Base-by-base conservation (phyloP, 371 early-diverging fungal genomes). In the Antonospora locustae region DNA sequence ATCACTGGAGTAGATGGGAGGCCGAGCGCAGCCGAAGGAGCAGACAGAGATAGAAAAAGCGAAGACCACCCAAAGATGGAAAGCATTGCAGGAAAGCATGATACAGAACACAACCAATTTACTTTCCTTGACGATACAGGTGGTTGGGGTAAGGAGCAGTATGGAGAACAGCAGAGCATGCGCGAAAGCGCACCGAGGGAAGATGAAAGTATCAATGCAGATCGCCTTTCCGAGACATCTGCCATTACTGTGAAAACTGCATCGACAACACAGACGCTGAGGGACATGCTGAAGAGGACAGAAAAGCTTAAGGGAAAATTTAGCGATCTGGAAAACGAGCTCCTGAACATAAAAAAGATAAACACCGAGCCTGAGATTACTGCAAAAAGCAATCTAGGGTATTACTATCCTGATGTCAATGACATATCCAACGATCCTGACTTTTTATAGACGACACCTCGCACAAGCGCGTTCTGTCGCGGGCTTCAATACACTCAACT, bases 271-370 rank as follows among this genome's bases (percentile, higher is more conserved):
- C 64, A 70, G 2, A 67, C 70, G 3, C 59, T 70, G 7, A 61
- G 59, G 38, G 66, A 67, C 12, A 73, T 73, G 73, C 56, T 65
- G n/a, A 53, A 39, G 20, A 64, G 54, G 30, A 69, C 73, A 19
- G 66, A 73, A 40, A 54, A 56, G 24, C 47, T 73, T 25, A 55
- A 69, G 39, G 50, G 58, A 28, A 67, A 62, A 36, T 73, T 73
- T 57, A 60, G 63, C 28, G 53, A 67, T 14, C 56, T 73, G 12
- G 70, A 73, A 32, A 54, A 63, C 7, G 56, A 70, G 30, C 50
- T 73, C n/a, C 43, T 58, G 3, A 63, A 62, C 45, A 69, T 73
- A 14, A 67, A 67, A 39, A 50, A 65, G 9, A 47, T 52, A 17
- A 61, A 65, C 6, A 55, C 53, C 14, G 39, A 56, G 14, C 45